Conservation (phyloP, 129 eudicot genomes). For the Helianthus tuberosus region DNA sequence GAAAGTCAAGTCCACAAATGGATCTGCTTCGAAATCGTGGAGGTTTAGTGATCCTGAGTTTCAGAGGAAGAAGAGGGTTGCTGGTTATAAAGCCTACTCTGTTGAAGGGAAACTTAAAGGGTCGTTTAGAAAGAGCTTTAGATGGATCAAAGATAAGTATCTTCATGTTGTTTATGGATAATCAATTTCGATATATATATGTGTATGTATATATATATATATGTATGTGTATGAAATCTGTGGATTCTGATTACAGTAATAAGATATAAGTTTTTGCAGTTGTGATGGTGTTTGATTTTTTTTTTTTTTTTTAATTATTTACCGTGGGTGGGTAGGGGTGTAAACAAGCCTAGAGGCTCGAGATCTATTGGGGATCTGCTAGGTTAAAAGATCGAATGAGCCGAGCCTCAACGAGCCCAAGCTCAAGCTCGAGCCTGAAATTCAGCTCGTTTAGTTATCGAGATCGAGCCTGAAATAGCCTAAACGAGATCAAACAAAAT, state of each 20-base stretch:
- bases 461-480: too few relatives aligned
- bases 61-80: slow-evolving; percentile 94
- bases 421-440: too few relatives aligned
- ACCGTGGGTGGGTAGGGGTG: too few relatives aligned
- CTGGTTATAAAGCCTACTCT: slow-evolving; percentile 76
- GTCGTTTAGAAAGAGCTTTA: slow-evolving; percentile 75
- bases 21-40: slow-evolving; percentile 57
- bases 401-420: too few relatives aligned
- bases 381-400: too few relatives aligned
- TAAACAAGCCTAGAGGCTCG: too few relatives aligned
- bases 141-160: slow-evolving; percentile 78
- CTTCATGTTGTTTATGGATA: slow-evolving; percentile 63
- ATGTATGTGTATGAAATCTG: not conserved
- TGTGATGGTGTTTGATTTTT: too few relatives aligned
- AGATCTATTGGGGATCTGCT: too few relatives aligned
- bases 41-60: slow-evolving; percentile 81
- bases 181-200: too few relatives aligned
- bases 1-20: slow-evolving; percentile 47
- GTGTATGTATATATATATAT: not conserved
- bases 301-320: too few relatives aligned
- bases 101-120: slow-evolving; percentile 90
- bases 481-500: too few relatives aligned
- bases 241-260: not conserved
- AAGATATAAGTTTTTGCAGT: not conserved
- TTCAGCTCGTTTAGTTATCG: too few relatives aligned